Conservation (phyloP, 2,329 filamentous ascomycete genomes). For the Aspergillus luchuensis region DNA sequence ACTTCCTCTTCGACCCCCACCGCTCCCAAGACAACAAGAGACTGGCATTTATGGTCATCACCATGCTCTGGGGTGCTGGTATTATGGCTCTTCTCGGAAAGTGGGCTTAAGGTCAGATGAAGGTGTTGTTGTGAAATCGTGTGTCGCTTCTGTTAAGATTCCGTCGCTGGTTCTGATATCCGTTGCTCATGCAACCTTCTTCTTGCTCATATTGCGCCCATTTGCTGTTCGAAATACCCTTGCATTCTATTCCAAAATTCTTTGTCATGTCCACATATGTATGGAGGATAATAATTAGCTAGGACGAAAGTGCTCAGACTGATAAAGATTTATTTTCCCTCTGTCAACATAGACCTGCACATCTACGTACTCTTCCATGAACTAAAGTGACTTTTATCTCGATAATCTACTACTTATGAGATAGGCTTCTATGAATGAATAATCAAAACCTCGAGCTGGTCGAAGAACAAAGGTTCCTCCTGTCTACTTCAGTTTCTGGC, state of each 20-base stretch:
- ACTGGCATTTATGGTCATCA: conserved; percentile 48
- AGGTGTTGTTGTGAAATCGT: neutral
- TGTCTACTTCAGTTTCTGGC: no score
- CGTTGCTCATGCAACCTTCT: neutral
- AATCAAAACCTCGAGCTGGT: no score
- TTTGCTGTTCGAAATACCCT: neutral
- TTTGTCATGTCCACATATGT: neutral
- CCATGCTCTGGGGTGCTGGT: conserved; percentile 43
- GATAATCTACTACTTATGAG: no score
- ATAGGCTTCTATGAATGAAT: no score
- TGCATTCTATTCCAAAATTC: neutral
- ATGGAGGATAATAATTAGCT: neutral
- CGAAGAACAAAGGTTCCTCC: no score
- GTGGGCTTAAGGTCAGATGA: conserved; percentile 43
- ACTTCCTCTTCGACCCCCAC: conserved; percentile 18
- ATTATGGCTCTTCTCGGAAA: conserved; percentile 56
- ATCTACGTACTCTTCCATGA: neutral
- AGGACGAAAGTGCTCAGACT: neutral
- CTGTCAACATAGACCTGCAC: neutral
- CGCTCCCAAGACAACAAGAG: conserved; percentile 22
- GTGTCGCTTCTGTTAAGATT: neutral
- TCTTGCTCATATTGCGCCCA: neutral
- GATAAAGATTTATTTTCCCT: neutral
- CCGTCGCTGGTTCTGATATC: neutral
- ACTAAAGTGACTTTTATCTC: no score